phyloP scores from a whole-genome alignment of 1,139 yeast species.

The Martiniozyma asiatica region DNA sequence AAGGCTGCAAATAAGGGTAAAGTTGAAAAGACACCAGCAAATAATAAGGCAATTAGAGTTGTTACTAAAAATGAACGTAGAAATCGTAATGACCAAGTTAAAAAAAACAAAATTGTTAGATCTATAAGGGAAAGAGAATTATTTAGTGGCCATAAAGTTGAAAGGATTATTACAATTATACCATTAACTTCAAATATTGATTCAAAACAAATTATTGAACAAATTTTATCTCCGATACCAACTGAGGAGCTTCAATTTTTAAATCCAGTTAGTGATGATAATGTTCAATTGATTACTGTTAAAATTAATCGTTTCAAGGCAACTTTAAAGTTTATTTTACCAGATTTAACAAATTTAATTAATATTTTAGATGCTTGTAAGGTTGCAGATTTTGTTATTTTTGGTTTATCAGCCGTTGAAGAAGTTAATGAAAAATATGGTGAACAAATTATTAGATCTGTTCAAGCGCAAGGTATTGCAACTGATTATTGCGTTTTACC shows the following conservation, averaged over 20 bases:
- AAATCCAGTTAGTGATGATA: slow-evolving; percentile 28
- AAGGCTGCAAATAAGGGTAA: slow-evolving; percentile 78
- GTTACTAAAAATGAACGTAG: slow-evolving; percentile 63
- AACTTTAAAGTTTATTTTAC: slow-evolving; percentile 61
- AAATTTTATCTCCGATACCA: slow-evolving; percentile 30
- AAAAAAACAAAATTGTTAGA: slow-evolving; percentile 53
- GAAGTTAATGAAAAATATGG: slow-evolving; percentile 77
- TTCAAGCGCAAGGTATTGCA: slow-evolving; percentile 88
- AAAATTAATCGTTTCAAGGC: slow-evolving; percentile 59
- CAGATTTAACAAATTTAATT: slow-evolving; percentile 55
- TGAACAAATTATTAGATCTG: slow-evolving; percentile 77
- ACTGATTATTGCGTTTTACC: slow-evolving; percentile 72
- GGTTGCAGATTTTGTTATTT: slow-evolving; percentile 77
- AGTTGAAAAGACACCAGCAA: slow-evolving; percentile 50
- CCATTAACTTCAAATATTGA: slow-evolving; percentile 68
- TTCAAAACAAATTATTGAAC: slow-evolving; percentile 43
- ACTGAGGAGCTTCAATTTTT: slow-evolving; percentile 18
- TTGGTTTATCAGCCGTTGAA: slow-evolving; percentile 72
- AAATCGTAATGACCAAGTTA: slow-evolving; percentile 68
- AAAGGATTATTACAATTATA: slow-evolving; percentile 69
- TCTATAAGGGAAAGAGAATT: slow-evolving; percentile 38
- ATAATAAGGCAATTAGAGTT: slow-evolving; percentile 31
- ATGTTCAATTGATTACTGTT: slow-evolving; percentile 39
- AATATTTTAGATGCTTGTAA: slow-evolving; percentile 78
- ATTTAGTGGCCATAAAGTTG: slow-evolving; percentile 60